Evolutionary conservation across 2,329 filamentous ascomycete genomes (phyloP), one percentile per base, ranked within the genome.

Genomic region (Polychaeton citri): DNA sequence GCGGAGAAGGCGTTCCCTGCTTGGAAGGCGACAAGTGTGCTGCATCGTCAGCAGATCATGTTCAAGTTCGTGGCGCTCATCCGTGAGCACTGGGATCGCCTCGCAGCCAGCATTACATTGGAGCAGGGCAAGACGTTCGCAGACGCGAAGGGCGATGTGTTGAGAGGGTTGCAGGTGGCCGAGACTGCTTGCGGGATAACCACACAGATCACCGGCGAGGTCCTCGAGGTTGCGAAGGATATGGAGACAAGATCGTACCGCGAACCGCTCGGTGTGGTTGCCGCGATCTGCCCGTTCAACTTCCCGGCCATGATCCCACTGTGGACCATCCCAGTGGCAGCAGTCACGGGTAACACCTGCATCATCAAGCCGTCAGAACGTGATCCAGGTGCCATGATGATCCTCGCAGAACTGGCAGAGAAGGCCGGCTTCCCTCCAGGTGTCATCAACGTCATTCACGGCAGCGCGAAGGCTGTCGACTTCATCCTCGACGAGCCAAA

Each of bases 221-320:
- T 90, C 31, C 69, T 90, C 21, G 83, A 90, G 65, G 83, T 90
- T 9, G 74, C 82, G 37, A 87, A 84, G 69, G 83, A 90, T 52
- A 90, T 90, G 83, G 83, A 90, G 68, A 90, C 83, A 19, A 68
- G 81, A 54, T 81, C 74, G 40, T 90, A 90, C 59, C 73, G 76
- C 43, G 83, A 90, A 68, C 81, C 83, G 40, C 63, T 90, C 52
- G 83, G 83, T 37, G 78, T 90, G 21, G 77, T 81, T 30, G 81
- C 82, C 39, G 81, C 83, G 39, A 90, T 90, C 48, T 90, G 83
- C 68, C 83, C 83, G 2, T 90, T 90, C 57, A 90, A 90, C 68
- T 90, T 90, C 64, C 83, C 83, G 30, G 83, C 83, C 49, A 92
- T 92, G 83, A 90, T 92, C 58, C 84, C 83, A 3, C 70, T 92